Evolutionary conservation across 192 early-diverging fungal species (phyloP), one percentile per base, ranked within the genome.

Genomic region (Linnemannia zychae): DNA sequence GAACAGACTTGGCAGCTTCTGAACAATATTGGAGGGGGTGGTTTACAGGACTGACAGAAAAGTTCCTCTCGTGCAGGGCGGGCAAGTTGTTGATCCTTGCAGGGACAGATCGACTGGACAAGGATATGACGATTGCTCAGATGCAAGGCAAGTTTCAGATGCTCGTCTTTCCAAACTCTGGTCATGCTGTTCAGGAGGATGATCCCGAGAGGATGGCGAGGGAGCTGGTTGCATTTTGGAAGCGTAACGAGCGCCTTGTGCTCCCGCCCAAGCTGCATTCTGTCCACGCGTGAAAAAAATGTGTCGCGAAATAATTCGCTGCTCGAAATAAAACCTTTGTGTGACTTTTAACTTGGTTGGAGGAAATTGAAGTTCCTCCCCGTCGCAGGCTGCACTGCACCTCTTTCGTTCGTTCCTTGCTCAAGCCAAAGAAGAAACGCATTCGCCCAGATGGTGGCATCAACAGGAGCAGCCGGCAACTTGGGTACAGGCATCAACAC

Each of bases 101-200:
- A 4, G 94, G 93, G 13, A 92, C 95, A 0, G 95, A 96, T 87
- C 88, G 95, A 40, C 76, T 96, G 80, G 95, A 96, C 72, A 96
- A 92, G 71, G 88, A 92, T 22, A 88, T 96, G 60, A 91, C 92
- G 70, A 95, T 96, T 84, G 95, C 91, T 0, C 95, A 95, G 74
- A 96, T 96, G 95, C 95, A 96, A 86, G 95, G 92, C 68, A 95
- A 94, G 86, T 96, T 95, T 75, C 95, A 96, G 81, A 75, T 96
- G 53, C 75, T 91, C 34, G 86, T 96, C 0, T 88, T 95, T 28
- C 93, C 91, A 0, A 93, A 94, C 4, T 89, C 91, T 18, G 95
- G 95, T 18, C 95, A 96, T 71, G 90, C 90, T 47, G 84, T 96
- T 22, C 94, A 96, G 72, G 95, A 96, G 75, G 95, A 96, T 72